Conservation (phyloP, 2,329 filamentous ascomycete genomes). For the Arthrinium puccinioides region DNA sequence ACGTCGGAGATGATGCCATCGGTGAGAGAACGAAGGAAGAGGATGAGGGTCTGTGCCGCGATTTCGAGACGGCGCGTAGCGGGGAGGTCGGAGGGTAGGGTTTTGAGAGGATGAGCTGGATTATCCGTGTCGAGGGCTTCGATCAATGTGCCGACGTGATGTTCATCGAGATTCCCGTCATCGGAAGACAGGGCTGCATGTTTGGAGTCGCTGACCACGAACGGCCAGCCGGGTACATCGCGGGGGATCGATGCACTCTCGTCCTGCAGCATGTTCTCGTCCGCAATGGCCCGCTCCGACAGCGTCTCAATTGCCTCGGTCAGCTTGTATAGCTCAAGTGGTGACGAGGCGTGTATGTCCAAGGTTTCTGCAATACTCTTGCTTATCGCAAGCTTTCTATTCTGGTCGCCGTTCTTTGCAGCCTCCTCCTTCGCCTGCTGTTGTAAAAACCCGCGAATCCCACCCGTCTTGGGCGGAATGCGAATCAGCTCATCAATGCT, state of each 20-base stretch:
- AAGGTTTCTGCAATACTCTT: slow-evolving; percentile 45
- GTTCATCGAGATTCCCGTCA: slow-evolving; percentile 14
- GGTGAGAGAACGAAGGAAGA: slow-evolving; percentile 67
- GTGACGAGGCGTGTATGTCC: slow-evolving; percentile 69
- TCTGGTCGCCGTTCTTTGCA: too few species aligned
- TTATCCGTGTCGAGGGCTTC: slow-evolving; percentile 68
- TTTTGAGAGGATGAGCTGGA: slow-evolving; percentile 41
- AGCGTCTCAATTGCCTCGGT: slow-evolving; percentile 67
- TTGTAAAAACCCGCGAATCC: slow-evolving; percentile 51
- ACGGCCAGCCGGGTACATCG: slow-evolving; percentile 52
- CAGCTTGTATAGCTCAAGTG: slow-evolving; percentile 81
- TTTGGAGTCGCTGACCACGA: slow-evolving; percentile 26
- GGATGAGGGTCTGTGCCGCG: slow-evolving; percentile 61
- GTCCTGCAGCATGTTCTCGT: slow-evolving; percentile 51
- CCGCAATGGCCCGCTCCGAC: slow-evolving; percentile 49
- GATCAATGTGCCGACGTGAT: slow-evolving; percentile 32
- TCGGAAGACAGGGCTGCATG: background rate
- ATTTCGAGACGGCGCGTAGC: slow-evolving; percentile 67
- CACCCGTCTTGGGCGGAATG: slow-evolving; percentile 64
- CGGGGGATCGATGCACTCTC: slow-evolving; percentile 43
- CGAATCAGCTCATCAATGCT: slow-evolving; percentile 84
- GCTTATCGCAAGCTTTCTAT: too few species aligned
- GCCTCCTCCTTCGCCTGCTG: slow-evolving; percentile 12
- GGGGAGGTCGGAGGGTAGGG: slow-evolving; percentile 56
- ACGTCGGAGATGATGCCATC: slow-evolving; percentile 70